Evolutionary conservation across 2,329 filamentous ascomycete genomes (phyloP).

Genomic region (Aspergillus uvarum): DNA sequence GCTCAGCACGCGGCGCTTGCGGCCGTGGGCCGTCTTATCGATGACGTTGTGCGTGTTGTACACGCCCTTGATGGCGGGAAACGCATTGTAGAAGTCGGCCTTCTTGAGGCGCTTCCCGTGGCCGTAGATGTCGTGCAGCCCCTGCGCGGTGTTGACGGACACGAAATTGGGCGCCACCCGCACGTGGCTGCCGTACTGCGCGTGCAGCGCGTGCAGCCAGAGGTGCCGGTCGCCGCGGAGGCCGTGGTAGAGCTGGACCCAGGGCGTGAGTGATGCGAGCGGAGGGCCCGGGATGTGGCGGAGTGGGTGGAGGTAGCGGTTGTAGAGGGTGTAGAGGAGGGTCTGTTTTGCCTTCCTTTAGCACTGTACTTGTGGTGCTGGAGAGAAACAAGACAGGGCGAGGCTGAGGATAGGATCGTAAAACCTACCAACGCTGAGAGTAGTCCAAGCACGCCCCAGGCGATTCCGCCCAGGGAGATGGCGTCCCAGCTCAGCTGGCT

Average conservation of each 20-base stretch:
- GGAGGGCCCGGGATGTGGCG: conserved; percentile 33
- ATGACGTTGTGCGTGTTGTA: conserved; percentile 73
- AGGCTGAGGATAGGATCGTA: not conserved
- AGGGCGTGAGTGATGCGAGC: conserved; percentile 37
- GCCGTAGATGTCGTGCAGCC: conserved; percentile 47
- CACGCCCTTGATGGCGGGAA: conserved; percentile 63
- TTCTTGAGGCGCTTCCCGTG: conserved; percentile 52
- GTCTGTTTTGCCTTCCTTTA: conserved; percentile 1
- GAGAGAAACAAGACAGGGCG: too few relatives aligned
- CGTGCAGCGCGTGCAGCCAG: conserved; percentile 68
- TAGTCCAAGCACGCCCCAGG: not conserved
- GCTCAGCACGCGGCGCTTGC: conserved; percentile 69
- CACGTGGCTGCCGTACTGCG: conserved; percentile 67
- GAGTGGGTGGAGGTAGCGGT: conserved; percentile 38
- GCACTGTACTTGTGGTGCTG: too few relatives aligned
- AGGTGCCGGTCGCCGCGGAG: conserved; percentile 74
- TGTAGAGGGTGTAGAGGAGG: conserved; percentile 30
- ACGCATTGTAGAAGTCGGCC: conserved; percentile 71
- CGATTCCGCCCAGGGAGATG: not conserved
- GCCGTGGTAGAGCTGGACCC: conserved; percentile 69
- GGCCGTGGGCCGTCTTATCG: conserved; percentile 66
- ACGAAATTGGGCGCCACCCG: conserved; percentile 76
- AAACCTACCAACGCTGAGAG: conserved; percentile 6
- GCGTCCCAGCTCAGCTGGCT: conserved; percentile 9
- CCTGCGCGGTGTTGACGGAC: conserved; percentile 71